Base-by-base conservation (phyloP, 2,329 filamentous ascomycete genomes). In the Paraphoma chrysanthemicola region DNA sequence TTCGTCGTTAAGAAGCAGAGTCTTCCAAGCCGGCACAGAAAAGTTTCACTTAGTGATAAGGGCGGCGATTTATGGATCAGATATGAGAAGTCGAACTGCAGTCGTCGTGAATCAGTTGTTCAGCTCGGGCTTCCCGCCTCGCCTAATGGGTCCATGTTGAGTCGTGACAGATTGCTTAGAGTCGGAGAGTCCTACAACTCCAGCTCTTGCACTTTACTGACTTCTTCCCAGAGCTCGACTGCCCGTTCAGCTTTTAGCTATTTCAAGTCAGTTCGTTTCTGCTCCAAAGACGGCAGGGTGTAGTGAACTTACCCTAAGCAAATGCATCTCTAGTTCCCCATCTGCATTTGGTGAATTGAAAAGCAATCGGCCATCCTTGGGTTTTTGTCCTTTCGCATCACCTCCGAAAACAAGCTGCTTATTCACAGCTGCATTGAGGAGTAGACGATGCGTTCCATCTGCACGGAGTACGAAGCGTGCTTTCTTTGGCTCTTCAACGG, bases 391-490 rank as follows among this genome's bases (percentile, higher is more conserved):
- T 41, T 77, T 73, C 4, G 78, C 71, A 60, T 93, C 87, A 58
- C 92, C 88, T 57, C 92, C 89, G 70, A 96, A 92, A 44, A 87
- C 87, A 85, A 96, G 90, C 5, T 88, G 86, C 54, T 91, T 89
- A 57, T 92, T 86, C 56, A 98, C 83, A 1, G 88, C 87, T 1
- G 90, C 92, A 78, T 98, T 98, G 48, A 98, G 82, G 59, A 97
- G 88, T 51, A 98, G 88, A 18, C 92, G 87, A 69, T 93, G 88
- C 1, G 92, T 95, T 57, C 93, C 92, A 70, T 97, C 93, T 64
- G 96, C 92, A 16, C 94, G 89, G 88, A 97, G 93, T 59, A 98
- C 85, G 63, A 98, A 85, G 42, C 94, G 90, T 23, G 89, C 85
- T 58, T 80, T 81, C 53, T 54, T 86, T 57, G 63, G 76, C 17